Conservation (phyloP, 208 protist species). For the Acanthamoeba sp. region DNA sequence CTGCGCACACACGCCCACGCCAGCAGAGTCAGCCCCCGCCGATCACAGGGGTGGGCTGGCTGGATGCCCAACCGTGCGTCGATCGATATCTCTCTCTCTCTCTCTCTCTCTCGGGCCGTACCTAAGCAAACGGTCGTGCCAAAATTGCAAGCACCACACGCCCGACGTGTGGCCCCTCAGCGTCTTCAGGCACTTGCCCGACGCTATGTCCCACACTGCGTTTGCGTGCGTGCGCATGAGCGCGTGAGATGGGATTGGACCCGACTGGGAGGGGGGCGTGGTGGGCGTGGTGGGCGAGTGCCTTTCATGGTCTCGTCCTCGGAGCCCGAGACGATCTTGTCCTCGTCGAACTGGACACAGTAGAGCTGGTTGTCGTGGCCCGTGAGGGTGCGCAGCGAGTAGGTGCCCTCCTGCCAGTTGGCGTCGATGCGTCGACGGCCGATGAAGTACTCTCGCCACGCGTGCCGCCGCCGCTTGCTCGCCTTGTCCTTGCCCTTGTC, state of each 20-base stretch:
- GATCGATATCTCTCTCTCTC: no score
- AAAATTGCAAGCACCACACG: slow-evolving; percentile 65
- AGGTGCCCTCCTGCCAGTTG: slow-evolving; percentile 22
- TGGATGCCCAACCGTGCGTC: no score
- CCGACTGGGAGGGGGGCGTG: no score
- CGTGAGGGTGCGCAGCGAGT: slow-evolving; percentile 24
- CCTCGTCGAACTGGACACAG: slow-evolving; percentile 59
- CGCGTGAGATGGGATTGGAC: no score
- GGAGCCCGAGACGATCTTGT: slow-evolving; percentile 71
- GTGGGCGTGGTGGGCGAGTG: no score
- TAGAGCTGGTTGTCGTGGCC: slow-evolving; percentile 63
- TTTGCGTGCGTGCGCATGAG: no score
- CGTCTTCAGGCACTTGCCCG: slow-evolving; percentile 31
- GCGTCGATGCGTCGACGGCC: slow-evolving; percentile 18
- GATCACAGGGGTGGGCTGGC: no score
- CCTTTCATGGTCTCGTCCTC: slow-evolving; percentile 63
- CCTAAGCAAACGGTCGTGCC: slow-evolving; percentile 61
- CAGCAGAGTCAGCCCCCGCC: neutral
- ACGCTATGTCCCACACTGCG: slow-evolving; percentile 36
- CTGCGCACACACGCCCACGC: neutral
- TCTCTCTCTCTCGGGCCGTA: no score
- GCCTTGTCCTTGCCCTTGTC: slow-evolving; percentile 16
- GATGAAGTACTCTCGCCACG: slow-evolving; percentile 48
- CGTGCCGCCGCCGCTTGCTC: neutral
- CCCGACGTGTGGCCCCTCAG: slow-evolving; percentile 38